Base-by-base conservation (phyloP, 2,329 filamentous ascomycete genomes). In the Colletotrichum truncatum region DNA sequence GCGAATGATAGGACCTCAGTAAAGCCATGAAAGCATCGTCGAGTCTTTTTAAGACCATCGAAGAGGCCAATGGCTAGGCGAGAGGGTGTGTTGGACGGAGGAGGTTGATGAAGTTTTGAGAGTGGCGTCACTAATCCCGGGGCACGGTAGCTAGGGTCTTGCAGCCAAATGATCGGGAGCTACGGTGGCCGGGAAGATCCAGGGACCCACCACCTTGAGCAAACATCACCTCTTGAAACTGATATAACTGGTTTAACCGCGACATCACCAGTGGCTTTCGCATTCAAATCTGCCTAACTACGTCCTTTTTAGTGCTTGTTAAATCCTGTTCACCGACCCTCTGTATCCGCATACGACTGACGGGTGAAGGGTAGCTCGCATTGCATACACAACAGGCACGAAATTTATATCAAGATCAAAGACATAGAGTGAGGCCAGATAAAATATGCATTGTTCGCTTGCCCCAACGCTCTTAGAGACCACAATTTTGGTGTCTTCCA, bases 71-170 rank as follows among this genome's bases (percentile, higher is more conserved):
- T 49, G 64, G 36, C 32, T 21, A 26, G n/a, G 28, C 23, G 16
- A 43, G 25, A 25, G 39, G 12, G 32, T 10, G 25, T 38, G 51
- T 49, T 38, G 26, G 41, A 25, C n/a, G n/a, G 21, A 26, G 46
- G 23, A 43, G 28, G 12, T 18, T 23, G 32, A 41, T 18, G 26
- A 16, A n/a, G n/a, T n/a, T 30, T 36, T 14, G 14, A 56, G 34
- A 63, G 63, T 63, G 41, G 63, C 58, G 63, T 66, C 51, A 63
- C 51, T n/a, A n/a, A n/a, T n/a, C n/a, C n/a, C n/a, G n/a, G n/a
- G 34, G 36, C 21, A 18, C 32, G 36, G 39, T n/a, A 38, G 25
- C 36, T 23, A 14, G 57, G 49, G 28, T 64, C 60, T 28, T 23
- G 54, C 28, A 32, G 54, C 34, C 38, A 45, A 8, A 16, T 12